Conservation (phyloP, 495 filamentous ascomycete species). For the Pseudomonodictys pantanalensis region DNA sequence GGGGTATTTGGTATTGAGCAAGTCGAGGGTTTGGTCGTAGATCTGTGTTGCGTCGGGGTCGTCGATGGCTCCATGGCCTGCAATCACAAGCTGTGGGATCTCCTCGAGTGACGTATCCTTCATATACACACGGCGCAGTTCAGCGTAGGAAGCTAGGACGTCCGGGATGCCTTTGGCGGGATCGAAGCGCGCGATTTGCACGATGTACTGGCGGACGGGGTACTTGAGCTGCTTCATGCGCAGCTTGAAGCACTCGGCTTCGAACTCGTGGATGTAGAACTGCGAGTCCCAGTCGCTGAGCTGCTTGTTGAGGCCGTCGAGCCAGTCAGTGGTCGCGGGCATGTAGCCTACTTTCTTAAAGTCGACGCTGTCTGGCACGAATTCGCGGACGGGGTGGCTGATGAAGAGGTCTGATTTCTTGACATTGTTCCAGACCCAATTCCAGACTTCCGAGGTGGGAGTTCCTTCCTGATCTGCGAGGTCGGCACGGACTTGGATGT, state of each 20-base stretch:
- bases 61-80: constrained; percentile 78
- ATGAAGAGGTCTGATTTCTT: constrained; percentile 75
- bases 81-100: constrained; percentile 74
- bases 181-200: constrained; percentile 83
- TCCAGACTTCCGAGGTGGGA: constrained; percentile 73
- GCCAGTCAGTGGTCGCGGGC: constrained; percentile 85
- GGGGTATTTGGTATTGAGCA: constrained; percentile 57
- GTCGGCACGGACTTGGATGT: constrained; percentile 82
- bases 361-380: constrained; percentile 71
- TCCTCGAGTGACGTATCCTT: constrained; percentile 44
- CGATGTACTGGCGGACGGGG: constrained; percentile 72
- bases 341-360: constrained; percentile 68
- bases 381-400: constrained; percentile 74
- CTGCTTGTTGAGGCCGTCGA: constrained; percentile 82
- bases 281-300: constrained; percentile 70
- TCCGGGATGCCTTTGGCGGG: constrained; percentile 82
- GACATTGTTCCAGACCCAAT: constrained; percentile 71
- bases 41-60: constrained; percentile 76
- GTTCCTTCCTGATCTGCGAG: constrained; percentile 59
- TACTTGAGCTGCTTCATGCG: constrained; percentile 62
- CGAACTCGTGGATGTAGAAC: constrained; percentile 76
- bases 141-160: constrained; percentile 73
- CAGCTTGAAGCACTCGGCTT: constrained; percentile 56
- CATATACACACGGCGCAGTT: constrained; percentile 62
- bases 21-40: constrained; percentile 66